Conservation (phyloP, 179 eudicot genomes). For the Nepenthes alata region DNA sequence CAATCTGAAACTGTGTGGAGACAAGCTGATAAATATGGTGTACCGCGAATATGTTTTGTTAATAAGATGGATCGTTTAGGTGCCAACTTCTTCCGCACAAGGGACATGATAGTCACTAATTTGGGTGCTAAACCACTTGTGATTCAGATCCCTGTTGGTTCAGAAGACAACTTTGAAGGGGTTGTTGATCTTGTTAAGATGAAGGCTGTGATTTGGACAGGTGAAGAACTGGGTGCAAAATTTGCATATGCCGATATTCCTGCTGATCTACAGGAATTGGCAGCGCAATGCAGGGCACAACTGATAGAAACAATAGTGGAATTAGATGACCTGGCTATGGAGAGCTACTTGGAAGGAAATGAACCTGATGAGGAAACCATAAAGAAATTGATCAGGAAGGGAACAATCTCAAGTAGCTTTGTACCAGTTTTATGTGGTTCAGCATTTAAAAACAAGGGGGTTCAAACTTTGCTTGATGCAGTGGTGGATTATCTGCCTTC, state of each 20-base stretch:
- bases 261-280: constrained; percentile 56
- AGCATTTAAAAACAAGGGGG: constrained; percentile 96
- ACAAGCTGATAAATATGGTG: constrained; percentile 96
- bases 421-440: constrained; percentile 83
- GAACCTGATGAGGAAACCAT: constrained; percentile 88
- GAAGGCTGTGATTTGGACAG: constrained; percentile 88
- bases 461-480: constrained; percentile 91
- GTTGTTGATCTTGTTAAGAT: constrained; percentile 79
- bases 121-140: constrained; percentile 93
- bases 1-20: constrained; percentile 99
- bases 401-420: constrained; percentile 52
- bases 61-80: constrained; percentile 98
- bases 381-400: constrained; percentile 70
- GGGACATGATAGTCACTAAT: constrained; percentile 89
- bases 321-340: constrained; percentile 79
- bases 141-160: constrained; percentile 78
- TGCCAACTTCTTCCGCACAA: constrained; percentile 83
- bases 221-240: constrained; percentile 91
- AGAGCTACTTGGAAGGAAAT: constrained; percentile 66
- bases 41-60: constrained; percentile 89
- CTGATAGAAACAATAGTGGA: constrained; percentile 72
- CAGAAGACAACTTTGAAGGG: constrained; percentile 80
- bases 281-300: constrained; percentile 54
- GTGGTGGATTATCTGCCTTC: constrained; percentile 95
- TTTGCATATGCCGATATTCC: constrained; percentile 71